Evolutionary conservation across 805 yeast genomes (phyloP), one percentile per base, ranked within the genome.

Genomic region (Kodamaea lidongshanica): DNA sequence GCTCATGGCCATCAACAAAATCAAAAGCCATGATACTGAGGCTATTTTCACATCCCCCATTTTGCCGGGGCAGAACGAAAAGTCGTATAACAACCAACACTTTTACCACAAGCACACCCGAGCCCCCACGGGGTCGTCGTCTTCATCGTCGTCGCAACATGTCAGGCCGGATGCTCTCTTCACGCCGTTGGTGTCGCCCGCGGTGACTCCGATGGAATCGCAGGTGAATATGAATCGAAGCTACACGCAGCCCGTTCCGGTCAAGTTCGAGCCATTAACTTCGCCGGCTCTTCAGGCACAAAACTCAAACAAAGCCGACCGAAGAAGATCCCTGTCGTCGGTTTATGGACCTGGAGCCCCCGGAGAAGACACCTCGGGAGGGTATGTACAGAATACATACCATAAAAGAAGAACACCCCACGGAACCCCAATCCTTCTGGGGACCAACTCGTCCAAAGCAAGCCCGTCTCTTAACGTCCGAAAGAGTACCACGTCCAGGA

Each of bases 181-280:
- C 54, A 82, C 92, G 1, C 92, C 94, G 1, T 61, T 82, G 37
- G 72, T 79, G 2, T 79, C 88, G 2, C 94, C 94, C 0, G 78
- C 82, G 7, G 80, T 76, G 10, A 74, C 86, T 3, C 86, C 86
- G 1, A 44, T 68, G 44, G 85, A 70, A 12, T 40, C 46, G 19
- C 54, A 48, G 24, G 49, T 48, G 5, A 50, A 48, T 28, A 12
- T 35, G 22, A 45, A 45, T 33, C 41, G 44, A 27, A 15, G 27
- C 12, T 37, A 32, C 24, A 12, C 32, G 25, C 45, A 32, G 15
- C 52, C 46, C 6, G 40, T 54, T 12, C 47, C 49, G 28, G 41
- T 44, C 10, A 39, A 54, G n/a, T 61, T 63, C 38, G 67, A 61
- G 44, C 70, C 87, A 0, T 59, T 79, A 43, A 74, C 86, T 3